phyloP scores from a whole-genome alignment of 2,329 filamentous ascomycete species.

The Trichoderma semiorbis region DNA sequence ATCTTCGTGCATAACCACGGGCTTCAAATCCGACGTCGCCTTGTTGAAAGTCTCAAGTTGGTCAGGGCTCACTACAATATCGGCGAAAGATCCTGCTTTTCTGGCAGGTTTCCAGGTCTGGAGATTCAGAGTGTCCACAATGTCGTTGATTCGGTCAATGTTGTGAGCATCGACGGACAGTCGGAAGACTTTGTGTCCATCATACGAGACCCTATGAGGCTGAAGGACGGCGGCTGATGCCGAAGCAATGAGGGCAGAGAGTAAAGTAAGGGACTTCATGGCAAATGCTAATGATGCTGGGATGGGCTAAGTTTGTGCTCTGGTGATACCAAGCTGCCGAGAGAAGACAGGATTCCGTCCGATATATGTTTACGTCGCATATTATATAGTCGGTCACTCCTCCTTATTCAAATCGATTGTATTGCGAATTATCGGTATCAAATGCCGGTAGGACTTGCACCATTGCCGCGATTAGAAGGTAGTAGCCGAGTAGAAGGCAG shows the following conservation, averaged over 20 bases:
- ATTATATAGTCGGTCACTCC: not conserved
- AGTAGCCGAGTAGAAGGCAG: not conserved
- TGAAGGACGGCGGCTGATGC: slow-evolving; percentile 18
- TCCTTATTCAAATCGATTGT: not conserved
- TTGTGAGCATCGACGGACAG: slow-evolving; percentile 34
- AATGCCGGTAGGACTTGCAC: not conserved
- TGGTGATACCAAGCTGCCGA: not conserved
- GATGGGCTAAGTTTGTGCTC: not conserved
- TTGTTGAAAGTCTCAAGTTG: slow-evolving; percentile 33
- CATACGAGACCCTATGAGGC: slow-evolving; percentile 33
- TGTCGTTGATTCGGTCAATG: slow-evolving; percentile 31
- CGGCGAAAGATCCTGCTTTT: slow-evolving; percentile 34
- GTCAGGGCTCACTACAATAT: slow-evolving; percentile 39
- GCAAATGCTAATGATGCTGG: not conserved
- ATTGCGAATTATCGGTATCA: not conserved
- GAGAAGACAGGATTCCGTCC: not conserved
- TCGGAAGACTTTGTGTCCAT: slow-evolving; percentile 45
- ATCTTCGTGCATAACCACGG: slow-evolving; percentile 37
- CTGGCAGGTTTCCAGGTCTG: slow-evolving; percentile 38
- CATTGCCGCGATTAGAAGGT: slow-evolving; percentile 11
- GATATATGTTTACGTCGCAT: not conserved
- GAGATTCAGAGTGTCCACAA: slow-evolving; percentile 35
- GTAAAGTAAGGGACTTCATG: slow-evolving; percentile 22
- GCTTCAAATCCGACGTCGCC: slow-evolving; percentile 31
- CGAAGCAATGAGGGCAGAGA: slow-evolving; percentile 21